Conservation (phyloP, 2,329 filamentous ascomycete genomes). For the Exophiala oligosperma region DNA sequence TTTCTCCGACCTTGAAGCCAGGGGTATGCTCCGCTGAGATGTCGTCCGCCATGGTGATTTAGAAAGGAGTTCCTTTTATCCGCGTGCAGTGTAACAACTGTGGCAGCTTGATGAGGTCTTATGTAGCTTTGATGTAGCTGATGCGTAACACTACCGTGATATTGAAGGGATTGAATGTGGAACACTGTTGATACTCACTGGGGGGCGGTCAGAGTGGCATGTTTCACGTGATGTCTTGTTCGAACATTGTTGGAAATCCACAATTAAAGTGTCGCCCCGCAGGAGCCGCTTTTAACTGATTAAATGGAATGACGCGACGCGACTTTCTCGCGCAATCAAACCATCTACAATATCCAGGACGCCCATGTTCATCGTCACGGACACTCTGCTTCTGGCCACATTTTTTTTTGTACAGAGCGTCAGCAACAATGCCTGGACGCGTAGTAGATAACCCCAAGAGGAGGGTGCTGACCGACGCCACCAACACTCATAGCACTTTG, state of each 20-base stretch:
- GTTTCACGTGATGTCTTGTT: background rate
- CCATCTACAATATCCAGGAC: background rate
- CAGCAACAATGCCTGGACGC: constrained; percentile 24
- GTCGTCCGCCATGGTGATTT: constrained; percentile 70
- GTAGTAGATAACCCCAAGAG: constrained; percentile 58
- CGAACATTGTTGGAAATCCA: background rate
- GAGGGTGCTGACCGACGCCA: constrained; percentile 68
- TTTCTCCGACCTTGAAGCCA: constrained; percentile 98
- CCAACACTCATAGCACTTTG: constrained; percentile 62
- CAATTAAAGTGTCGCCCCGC: background rate
- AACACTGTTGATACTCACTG: background rate
- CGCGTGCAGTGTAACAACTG: background rate
- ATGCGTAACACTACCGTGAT: background rate
- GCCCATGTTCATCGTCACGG: background rate
- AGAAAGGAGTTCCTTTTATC: background rate
- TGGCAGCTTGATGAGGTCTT: background rate
- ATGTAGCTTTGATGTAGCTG: background rate
- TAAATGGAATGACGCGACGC: constrained; percentile 8
- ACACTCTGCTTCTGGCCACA: background rate
- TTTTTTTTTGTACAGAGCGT: background rate
- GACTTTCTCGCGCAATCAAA: constrained; percentile 3
- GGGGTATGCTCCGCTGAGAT: constrained; percentile 83
- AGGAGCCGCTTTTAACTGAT: background rate
- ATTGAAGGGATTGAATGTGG: background rate
- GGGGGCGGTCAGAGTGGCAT: background rate